phyloP scores from a whole-genome alignment of 805 yeast species.

The Metschnikowia borealis region DNA sequence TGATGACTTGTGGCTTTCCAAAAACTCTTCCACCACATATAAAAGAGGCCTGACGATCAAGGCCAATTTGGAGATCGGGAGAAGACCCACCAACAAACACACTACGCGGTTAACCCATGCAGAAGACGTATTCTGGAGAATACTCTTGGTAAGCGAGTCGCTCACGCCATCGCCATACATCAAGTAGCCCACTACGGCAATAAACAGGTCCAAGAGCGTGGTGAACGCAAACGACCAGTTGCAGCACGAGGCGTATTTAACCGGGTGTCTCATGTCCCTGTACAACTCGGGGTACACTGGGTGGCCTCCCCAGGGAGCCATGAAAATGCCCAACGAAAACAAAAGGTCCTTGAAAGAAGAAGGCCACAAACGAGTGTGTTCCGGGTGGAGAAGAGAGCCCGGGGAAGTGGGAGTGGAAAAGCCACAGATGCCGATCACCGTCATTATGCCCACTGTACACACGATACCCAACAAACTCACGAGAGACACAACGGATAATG shows the following conservation, averaged over 20 bases:
- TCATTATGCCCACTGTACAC: slow-evolving; percentile 48
- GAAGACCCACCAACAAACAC: slow-evolving; percentile 32
- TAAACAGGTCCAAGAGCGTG: slow-evolving; percentile 51
- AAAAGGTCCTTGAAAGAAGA: slow-evolving; percentile 31
- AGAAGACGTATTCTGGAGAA: slow-evolving; percentile 62
- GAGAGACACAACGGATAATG: slow-evolving; percentile 51
- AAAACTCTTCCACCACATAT: slow-evolving; percentile 33
- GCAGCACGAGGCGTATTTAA: slow-evolving; percentile 51
- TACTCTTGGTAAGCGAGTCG: slow-evolving; percentile 75
- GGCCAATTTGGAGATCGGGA: slow-evolving; percentile 41
- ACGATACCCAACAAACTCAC: slow-evolving; percentile 55
- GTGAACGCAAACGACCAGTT: slow-evolving; percentile 57
- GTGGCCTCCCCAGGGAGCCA: slow-evolving; percentile 85
- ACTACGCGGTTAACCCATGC: slow-evolving; percentile 50
- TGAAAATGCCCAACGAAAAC: slow-evolving; percentile 56
- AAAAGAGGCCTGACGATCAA: slow-evolving; percentile 37
- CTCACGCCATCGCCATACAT: slow-evolving; percentile 73
- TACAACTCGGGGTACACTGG: slow-evolving; percentile 76
- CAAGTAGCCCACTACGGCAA: slow-evolving; percentile 64
- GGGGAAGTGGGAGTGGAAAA: slow-evolving; percentile 37
- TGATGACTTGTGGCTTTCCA: slow-evolving; percentile 1
- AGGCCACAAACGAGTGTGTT: slow-evolving; percentile 38
- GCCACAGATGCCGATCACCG: slow-evolving; percentile 48
- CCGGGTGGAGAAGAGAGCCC: slow-evolving; percentile 52
- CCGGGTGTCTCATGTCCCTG: slow-evolving; percentile 71